Evolutionary conservation across 306 rosid genomes (phyloP).

Genomic region (Pterocarpus macrocarpus): DNA sequence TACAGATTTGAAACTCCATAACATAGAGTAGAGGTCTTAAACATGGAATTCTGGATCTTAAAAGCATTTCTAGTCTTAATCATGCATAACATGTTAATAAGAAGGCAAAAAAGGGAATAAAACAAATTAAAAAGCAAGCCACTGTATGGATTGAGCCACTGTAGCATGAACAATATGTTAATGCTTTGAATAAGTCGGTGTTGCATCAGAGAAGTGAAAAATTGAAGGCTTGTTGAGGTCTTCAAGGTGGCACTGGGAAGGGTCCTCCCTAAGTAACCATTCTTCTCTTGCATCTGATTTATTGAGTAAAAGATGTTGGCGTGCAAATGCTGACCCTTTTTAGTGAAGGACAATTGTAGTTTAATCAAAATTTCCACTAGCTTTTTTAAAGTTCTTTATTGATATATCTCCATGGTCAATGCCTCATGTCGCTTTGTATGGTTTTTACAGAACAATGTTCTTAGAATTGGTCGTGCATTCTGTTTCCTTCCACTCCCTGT

Average conservation of each 20-base stretch:
- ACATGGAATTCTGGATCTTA: background rate
- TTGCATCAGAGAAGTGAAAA: conserved; percentile 14
- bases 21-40: conserved; percentile 7
- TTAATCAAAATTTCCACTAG: conserved; percentile 27
- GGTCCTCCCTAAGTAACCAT: conserved; percentile 13
- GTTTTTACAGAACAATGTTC: conserved; percentile 72
- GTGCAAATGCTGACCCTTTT: conserved; percentile 8
- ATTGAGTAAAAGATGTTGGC: conserved; percentile 3
- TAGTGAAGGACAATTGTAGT: conserved; percentile 37
- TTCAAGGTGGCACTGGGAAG: conserved; percentile 34
- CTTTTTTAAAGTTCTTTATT: conserved; percentile 36
- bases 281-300: conserved; percentile 22
- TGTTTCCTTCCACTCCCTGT: conserved; percentile 98
- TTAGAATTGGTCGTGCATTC: conserved; percentile 87
- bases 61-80: conserved; percentile 12
- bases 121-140: background rate
- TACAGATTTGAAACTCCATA: conserved; percentile 8
- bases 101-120: conserved; percentile 1
- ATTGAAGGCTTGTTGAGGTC: conserved; percentile 29
- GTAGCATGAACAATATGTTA: conserved; percentile 9
- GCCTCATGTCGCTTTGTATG: conserved; percentile 54
- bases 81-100: background rate
- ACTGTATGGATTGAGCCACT: conserved; percentile 4
- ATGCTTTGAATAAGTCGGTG: background rate
- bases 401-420: conserved; percentile 40